Percentiles rank a stretch among this genome's conserved stretches.
Conservation (phyloP, 495 filamentous ascomycete genomes). For the Trichoderma erinaceum region DNA sequence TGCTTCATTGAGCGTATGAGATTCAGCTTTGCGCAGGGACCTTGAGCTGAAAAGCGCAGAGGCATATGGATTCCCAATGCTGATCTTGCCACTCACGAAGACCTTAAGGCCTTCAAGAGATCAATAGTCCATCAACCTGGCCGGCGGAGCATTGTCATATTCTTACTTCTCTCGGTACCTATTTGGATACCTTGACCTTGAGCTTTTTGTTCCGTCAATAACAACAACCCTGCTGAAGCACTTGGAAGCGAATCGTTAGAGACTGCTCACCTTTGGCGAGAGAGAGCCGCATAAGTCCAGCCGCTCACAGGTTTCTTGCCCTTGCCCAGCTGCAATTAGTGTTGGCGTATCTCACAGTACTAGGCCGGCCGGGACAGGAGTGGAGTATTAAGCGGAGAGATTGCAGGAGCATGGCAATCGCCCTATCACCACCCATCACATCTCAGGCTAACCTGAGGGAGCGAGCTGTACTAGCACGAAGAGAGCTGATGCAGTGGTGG, state of each 20-base stretch:
- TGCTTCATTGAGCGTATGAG: background rate
- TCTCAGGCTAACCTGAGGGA: constrained; percentile 11
- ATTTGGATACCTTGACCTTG: background rate
- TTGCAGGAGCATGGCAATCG: constrained; percentile 10
- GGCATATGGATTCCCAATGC: background rate
- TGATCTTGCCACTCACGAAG: background rate
- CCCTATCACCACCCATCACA: constrained; percentile 11
- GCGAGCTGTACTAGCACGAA: constrained; percentile 2
- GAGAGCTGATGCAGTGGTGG: background rate
- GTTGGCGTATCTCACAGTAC: background rate
- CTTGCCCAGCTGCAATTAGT: background rate
- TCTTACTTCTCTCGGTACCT: background rate
- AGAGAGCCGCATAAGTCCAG: background rate
- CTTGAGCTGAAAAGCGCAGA: background rate
- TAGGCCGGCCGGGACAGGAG: background rate
- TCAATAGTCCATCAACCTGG: background rate
- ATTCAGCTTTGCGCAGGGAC: background rate
- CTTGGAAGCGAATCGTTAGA: background rate
- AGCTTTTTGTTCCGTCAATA: background rate
- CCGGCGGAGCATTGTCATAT: background rate
- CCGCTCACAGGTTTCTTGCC: background rate
- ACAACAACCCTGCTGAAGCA: background rate
- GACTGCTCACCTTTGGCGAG: background rate
- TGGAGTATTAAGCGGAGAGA: constrained; percentile 4
- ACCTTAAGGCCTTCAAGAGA: background rate